phyloP scores from a whole-genome alignment of 2,329 filamentous ascomycete genomes.

The Ceratocystis papillata region DNA sequence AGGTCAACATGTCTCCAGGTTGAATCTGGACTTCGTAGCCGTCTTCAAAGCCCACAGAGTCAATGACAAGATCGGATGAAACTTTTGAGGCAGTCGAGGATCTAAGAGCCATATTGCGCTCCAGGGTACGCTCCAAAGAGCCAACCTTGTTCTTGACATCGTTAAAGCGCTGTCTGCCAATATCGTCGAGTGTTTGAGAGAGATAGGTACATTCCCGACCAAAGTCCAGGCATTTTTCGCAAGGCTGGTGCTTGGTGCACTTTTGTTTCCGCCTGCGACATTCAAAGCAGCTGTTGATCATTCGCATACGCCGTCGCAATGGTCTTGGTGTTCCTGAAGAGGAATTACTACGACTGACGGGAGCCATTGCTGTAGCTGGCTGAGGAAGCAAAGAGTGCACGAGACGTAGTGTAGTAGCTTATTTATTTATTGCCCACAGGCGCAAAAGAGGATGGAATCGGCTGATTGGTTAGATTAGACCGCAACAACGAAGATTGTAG shows the following conservation, averaged over 20 bases:
- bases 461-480: background rate
- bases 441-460: background rate
- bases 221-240: conserved; percentile 52
- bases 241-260: conserved; percentile 64
- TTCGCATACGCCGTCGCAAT: conserved; percentile 50
- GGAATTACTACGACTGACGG: background rate
- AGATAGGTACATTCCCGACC: conserved; percentile 51
- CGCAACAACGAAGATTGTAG: background rate
- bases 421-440: background rate
- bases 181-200: conserved; percentile 55
- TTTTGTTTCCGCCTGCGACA: conserved; percentile 67
- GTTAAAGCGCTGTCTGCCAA: conserved; percentile 57
- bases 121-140: conserved; percentile 56
- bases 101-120: conserved; percentile 51
- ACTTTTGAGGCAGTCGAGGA: conserved; percentile 26
- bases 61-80: conserved; percentile 33
- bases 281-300: conserved; percentile 59
- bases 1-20: conserved; percentile 49
- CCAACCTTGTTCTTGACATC: conserved; percentile 73
- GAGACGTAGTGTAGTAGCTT: background rate
- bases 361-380: background rate
- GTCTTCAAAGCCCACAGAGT: conserved; percentile 46
- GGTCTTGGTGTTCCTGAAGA: conserved; percentile 27
- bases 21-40: conserved; percentile 52
- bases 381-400: background rate